Conservation (phyloP, 306 rosid species). For the Prunus armeniaca region DNA sequence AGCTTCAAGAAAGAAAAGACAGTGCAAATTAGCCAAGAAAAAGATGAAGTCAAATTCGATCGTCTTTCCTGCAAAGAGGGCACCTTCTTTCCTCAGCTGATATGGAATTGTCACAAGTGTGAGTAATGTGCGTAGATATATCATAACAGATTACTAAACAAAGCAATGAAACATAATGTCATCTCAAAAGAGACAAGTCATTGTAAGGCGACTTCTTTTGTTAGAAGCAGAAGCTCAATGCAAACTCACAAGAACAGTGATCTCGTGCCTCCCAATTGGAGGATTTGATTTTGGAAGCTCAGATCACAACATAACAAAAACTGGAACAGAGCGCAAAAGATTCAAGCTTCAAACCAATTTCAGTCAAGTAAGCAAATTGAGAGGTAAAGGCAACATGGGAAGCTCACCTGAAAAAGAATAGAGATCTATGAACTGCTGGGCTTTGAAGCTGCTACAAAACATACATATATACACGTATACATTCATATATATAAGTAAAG, state of each 20-base stretch:
- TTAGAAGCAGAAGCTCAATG: not conserved
- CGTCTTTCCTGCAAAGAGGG: not conserved
- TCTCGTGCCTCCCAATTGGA: not conserved
- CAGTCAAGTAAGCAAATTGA: slow-evolving; percentile 10
- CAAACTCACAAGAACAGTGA: not conserved
- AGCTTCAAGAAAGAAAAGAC: not conserved
- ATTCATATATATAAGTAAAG: slow-evolving; percentile 4
- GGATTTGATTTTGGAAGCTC: not conserved
- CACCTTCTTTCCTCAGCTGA: no score
- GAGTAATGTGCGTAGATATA: not conserved
- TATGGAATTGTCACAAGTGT: not conserved
- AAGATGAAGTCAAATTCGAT: not conserved
- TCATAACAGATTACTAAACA: not conserved
- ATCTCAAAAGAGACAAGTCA: not conserved
- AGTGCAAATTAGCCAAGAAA: not conserved
- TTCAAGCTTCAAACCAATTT: not conserved
- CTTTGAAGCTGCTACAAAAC: slow-evolving; percentile 17
- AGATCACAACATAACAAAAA: not conserved
- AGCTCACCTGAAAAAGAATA: slow-evolving; percentile 38
- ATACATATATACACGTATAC: slow-evolving; percentile 2
- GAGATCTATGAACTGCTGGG: slow-evolving; percentile 39
- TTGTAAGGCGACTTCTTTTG: not conserved
- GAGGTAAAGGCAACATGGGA: slow-evolving; percentile 13
- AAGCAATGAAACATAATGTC: not conserved
- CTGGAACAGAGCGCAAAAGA: not conserved